Evolutionary conservation across 805 yeast genomes (phyloP).

Genomic region (Phaffomyces thermotolerans): DNA sequence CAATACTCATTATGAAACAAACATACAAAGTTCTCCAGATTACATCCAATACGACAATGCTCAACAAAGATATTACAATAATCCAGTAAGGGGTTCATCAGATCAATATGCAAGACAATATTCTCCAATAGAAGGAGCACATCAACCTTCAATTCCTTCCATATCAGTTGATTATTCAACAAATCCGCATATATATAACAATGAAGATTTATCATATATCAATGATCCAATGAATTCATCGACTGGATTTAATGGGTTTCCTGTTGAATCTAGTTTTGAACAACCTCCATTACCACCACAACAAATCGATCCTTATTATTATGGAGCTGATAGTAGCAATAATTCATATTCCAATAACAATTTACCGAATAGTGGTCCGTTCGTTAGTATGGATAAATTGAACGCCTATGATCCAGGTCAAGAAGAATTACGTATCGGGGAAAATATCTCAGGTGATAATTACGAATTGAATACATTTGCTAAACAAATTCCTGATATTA

Average conservation of each 20-base stretch:
- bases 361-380: constrained; percentile 2
- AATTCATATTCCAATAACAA: constrained; percentile 3
- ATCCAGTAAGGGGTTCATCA: constrained; percentile 3
- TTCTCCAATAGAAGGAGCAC: constrained; percentile 19
- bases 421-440: constrained; percentile 31
- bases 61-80: constrained; percentile 6
- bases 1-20: too few species aligned
- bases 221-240: constrained; percentile 1
- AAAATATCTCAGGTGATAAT: constrained; percentile 20
- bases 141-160: constrained; percentile 12
- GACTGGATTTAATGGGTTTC: too few species aligned
- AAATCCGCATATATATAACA: constrained; percentile 1
- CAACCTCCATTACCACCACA: constrained; percentile 2
- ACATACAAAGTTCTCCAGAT: not conserved
- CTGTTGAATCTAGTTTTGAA: not conserved
- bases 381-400: constrained; percentile 11
- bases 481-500: constrained; percentile 4
- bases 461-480: constrained; percentile 23
- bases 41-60: not conserved
- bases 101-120: constrained; percentile 15
- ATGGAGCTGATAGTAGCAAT: constrained; percentile 4
- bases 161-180: constrained; percentile 4
- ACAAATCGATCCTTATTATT: constrained; percentile 4
- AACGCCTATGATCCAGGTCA: constrained; percentile 17
- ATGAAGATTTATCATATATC: constrained; percentile 4